Evolutionary conservation across 257 asterid species (phyloP), one percentile per base, ranked within the genome.

Genomic region (Sherardia arvensis): DNA sequence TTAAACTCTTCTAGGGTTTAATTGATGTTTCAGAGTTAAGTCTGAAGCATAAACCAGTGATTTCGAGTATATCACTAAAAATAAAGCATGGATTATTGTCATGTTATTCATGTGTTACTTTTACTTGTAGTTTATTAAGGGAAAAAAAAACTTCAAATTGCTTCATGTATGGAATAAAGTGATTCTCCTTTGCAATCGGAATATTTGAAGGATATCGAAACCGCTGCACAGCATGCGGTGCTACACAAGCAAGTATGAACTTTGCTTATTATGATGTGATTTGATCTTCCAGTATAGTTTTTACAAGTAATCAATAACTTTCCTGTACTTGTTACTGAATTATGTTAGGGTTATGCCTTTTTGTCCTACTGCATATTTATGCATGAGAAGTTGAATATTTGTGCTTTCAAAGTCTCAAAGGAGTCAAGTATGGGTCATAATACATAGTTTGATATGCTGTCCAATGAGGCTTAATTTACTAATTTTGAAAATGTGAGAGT

Each of bases 181-280:
- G 73, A 81, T 51, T 77, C 75, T 43, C 73, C 65, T 34, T 66
- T 68, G 59, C 84, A 74, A 26, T 73, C 75, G 30, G 74, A 62
- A 66, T 77, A 76, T 62, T 65, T 36, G 18, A 71, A 56, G 69
- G 92, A 85, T 72, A 74, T 93, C 53, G 99, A 85, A 66, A 75
- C 78, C 64, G 90, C 88, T 68, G 90, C 89, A 38, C 99, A 81
- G 81, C 83, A 65, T 56, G 95, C 95, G 67, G 81, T 87, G 71
- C 71, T 93, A 70, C 97, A 79, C 59, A 96, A 93, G 76, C 99
- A 93, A 74, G 99, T 89, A 81, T 59, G 67, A 59, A 14, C 8
- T 69, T 51, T 68, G 59, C 25, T 29, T 18, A 25, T 45, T 36
- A 53, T 60, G 69, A 49, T 65, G 63, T 62, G 36, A 20, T 26